Evolutionary conservation across 2,329 filamentous ascomycete species (phyloP), one percentile per base, ranked within the genome.

Genomic region (Botrytis porri): DNA sequence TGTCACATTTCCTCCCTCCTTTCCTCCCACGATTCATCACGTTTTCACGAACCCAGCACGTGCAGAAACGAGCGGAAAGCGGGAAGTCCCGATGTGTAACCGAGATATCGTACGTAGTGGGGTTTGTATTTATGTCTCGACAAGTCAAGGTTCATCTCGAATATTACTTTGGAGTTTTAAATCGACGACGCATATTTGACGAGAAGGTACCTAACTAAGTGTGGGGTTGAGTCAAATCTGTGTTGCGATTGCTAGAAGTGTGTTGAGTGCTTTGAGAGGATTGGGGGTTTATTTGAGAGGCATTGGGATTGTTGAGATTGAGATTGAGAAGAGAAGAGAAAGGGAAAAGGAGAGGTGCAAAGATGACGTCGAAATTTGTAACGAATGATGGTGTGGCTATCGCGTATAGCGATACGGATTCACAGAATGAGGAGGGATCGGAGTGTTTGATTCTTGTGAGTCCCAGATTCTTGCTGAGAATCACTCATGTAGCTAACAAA

Each of bases 381-480:
- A 74, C 78, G 0, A 77, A 78, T 61, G 78, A 80, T 71, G 71
- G 71, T 12, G 73, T 78, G 7, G 72, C 18, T 1, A 62, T 79
- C 35, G 73, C 63, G 29, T 80, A 79, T 72, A 51, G 76, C n/a
- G 78, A 79, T 73, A 79, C 77, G 14, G 77, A 74, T 41, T 32
- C 59, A 12, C 45, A 41, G 29, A 60, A 69, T 25, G 74, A 20
- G 22, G 29, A n/a, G 54, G 57, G 61, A 43, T 45, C 43, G 29
- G 76, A 76, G 41, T 74, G 66, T 60, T 73, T 80, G 66, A 73
- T 80, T 37, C 29, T 80, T 63, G 78, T 78, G 69, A 25, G 77
- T 43, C 5, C 6, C 10, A 8, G 3, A 35, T 12, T 35, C 3
- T n/a, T 10, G 20, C 5, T 14, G 4, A 5, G 7, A 65, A 25